Conservation (phyloP, 768 basidiomycete species). For the Fistulinella prunicolor region DNA sequence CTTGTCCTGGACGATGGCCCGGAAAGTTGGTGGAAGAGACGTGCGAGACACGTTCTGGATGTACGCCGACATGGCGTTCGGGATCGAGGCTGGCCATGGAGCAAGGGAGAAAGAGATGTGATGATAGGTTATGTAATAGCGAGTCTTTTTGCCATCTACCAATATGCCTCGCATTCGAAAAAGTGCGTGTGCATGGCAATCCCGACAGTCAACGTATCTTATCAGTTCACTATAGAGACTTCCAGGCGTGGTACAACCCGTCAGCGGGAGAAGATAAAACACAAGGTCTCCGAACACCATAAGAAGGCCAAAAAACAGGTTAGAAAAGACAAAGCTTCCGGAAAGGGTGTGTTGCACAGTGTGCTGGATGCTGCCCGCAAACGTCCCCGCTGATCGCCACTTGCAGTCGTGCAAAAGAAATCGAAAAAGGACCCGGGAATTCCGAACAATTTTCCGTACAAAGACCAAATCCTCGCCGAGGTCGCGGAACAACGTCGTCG, state of each 20-base stretch:
- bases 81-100: constrained; percentile 33
- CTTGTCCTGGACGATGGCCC: constrained; percentile 82
- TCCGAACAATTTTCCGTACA: constrained; percentile 90
- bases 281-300: constrained; percentile 72
- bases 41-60: constrained; percentile 69
- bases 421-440: constrained; percentile 83
- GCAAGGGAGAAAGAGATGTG: neutral
- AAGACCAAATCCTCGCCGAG: constrained; percentile 91
- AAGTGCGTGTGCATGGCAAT: constrained; percentile 42
- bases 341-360: constrained; percentile 64
- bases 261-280: constrained; percentile 67
- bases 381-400: constrained; percentile 1
- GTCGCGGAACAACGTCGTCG: constrained; percentile 75
- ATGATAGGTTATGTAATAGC: constrained; percentile 18
- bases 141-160: neutral
- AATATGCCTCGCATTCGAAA: constrained; percentile 69
- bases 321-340: constrained; percentile 72
- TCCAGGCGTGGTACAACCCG: constrained; percentile 76
- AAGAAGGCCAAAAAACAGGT: constrained; percentile 73
- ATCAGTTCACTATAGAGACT: constrained; percentile 55
- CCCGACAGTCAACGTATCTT: neutral
- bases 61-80: constrained; percentile 61
- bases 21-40: constrained; percentile 91
- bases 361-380: neutral
- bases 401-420: constrained; percentile 39